Base-by-base conservation (phyloP, 2,329 filamentous ascomycete genomes). In the Aspergillus texensis region DNA sequence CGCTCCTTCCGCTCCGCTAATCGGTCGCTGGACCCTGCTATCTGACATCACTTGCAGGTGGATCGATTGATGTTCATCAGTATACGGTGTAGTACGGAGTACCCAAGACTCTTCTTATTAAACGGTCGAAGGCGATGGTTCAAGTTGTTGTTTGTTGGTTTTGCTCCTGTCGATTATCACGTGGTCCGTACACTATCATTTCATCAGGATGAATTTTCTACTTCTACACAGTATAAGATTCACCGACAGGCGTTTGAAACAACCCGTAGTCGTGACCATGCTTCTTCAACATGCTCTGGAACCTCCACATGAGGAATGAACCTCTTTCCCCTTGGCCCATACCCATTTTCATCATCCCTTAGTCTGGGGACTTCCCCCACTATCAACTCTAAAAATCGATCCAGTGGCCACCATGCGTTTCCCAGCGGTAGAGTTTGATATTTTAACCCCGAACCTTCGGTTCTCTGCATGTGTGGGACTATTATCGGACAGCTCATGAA, bases 271-370 rank as follows among this genome's bases (percentile, higher is more conserved):
- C 52, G 52, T 26, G 32, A 21, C 59, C 59, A 80, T 19, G 79
- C 78, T 10, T 57, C 63, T 57, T 79, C 74, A 16, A 81, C 73
- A 4, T 74, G 69, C 2, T 43, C 58, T 0, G 79, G 78, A 50
- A 83, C 69, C 66, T 81, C 76, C 16, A 83, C 79, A 71, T 83
- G 80, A 8, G 68, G 66, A 62, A 83, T 82, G 59, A 81, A 83
- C 0, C 72, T 75, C 43, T 75, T 79, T 2, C 81, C 81, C 12
- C 65, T 72, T 0, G 81, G 81, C 10, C 81, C 81, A 71, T 83
- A 83, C 1, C 80, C 80, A 11, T 75, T 60, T 45, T 71, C 66
- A 65, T 82, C 77, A 65, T 83, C 80, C 50, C 79, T 72, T 56
- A 83, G 56, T 34, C 81, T 72, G 2, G 80, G 78, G 12, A 82